Evolutionary conservation across 2,329 filamentous ascomycete species (phyloP), one percentile per base, ranked within the genome.

Genomic region (Venturiaceae sp.): DNA sequence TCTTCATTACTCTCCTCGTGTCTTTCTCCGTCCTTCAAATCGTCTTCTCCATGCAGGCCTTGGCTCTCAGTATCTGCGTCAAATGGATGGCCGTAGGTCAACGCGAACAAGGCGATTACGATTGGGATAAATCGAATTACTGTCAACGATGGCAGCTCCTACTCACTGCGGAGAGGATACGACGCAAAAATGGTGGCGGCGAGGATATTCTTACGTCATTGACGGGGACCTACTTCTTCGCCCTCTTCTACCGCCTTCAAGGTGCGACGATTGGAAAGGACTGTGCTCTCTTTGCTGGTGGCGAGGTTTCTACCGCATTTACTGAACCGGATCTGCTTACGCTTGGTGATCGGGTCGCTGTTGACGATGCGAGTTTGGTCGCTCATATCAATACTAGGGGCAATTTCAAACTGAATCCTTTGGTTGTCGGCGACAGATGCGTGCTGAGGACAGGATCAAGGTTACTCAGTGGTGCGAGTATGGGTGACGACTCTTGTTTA

Each of bases 111-210:
- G 81, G 81, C 14, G 78, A 77, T 61, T 81, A 81, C 63, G 78
- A 82, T 66, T 83, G 80, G 80, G 81, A 83, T 64, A 77, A 77
- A 66, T 77, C 71, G 21, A 71, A 74, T 16, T 83, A 83, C 68
- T 82, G 80, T 66, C 81, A 83, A 63, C 76, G 79, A 34, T 83
- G 80, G 80, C 80, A 83, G 64, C 64, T 82, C 8, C 80, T 79
- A 64, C 70, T 82, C 3, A 72, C 73, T 32, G 73, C 81, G 37
- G 80, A 83, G 68, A 73, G 72, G 19, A 66, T 83, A 3, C 74
- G 79, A 1, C 71, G 76, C 8, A 69, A 75, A 41, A 81, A 79
- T 65, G 81, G 77, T 62, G 74, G 75, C 3, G 75, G 77, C 1
- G 65, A 76, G 28, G 80, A 80, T 16, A 70, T 83, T 19, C 69